phyloP scores from a whole-genome alignment of 2,329 filamentous ascomycete species.

The Zalaria obscura region DNA sequence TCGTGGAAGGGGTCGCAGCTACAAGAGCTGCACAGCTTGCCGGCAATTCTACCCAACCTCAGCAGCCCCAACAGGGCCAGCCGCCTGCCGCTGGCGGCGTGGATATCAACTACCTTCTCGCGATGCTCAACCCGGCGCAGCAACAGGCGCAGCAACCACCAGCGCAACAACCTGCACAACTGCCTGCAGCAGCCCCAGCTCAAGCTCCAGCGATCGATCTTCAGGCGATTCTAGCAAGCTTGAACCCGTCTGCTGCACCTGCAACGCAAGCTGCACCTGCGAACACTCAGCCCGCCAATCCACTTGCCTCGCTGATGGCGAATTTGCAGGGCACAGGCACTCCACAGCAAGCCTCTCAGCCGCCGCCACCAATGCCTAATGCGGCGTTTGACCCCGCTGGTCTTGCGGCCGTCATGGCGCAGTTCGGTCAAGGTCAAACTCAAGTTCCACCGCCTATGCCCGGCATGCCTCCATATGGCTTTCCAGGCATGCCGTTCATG shows the following conservation, averaged over 20 bases:
- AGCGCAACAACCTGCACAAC: slow-evolving; percentile 2
- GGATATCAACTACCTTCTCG: slow-evolving; percentile 8
- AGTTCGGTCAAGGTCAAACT: slow-evolving; percentile 3
- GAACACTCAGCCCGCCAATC: not conserved
- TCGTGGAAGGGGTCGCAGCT: slow-evolving; percentile 15
- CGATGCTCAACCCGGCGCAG: slow-evolving; percentile 8
- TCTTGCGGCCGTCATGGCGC: slow-evolving; percentile 7
- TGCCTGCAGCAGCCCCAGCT: slow-evolving; percentile 1
- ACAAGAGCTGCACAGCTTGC: slow-evolving; percentile 9
- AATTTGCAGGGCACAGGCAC: not conserved
- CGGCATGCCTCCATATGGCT: slow-evolving; percentile 3
- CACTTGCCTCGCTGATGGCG: not conserved
- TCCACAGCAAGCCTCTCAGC: not conserved
- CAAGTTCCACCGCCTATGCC: slow-evolving; percentile 5
- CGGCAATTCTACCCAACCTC: slow-evolving; percentile 1
- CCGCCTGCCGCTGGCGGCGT: slow-evolving; percentile 4
- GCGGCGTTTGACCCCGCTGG: slow-evolving; percentile 1
- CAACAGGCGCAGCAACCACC: slow-evolving; percentile 8
- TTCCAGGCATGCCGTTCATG: slow-evolving; percentile 2
- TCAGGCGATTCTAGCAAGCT: slow-evolving; percentile 3
- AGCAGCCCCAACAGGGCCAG: slow-evolving; percentile 4
- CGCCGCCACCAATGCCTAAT: not conserved
- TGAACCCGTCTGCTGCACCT: not conserved
- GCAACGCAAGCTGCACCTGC: not conserved
- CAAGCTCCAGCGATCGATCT: not conserved